Base-by-base conservation (phyloP, 2,329 filamentous ascomycete species). In the Microcyclospora pomicola region DNA sequence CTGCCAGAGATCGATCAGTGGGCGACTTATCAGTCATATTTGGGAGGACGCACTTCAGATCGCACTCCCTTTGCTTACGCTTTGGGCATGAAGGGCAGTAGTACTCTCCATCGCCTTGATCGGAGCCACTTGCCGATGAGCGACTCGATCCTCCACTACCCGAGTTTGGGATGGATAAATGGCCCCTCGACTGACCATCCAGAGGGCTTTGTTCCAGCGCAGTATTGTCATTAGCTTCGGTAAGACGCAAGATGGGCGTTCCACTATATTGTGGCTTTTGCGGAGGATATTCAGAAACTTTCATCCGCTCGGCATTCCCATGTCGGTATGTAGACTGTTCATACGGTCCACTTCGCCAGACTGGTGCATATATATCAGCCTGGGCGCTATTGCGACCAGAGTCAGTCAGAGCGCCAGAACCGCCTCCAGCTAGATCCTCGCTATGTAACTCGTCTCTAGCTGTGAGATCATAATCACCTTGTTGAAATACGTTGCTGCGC, bases 1-100 rank as follows among this genome's bases (percentile, higher is more conserved):
- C 82, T 88, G 41, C 19, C 9, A 15, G 5, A 11, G 10, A 15
- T 27, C 16, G 10, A 33, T 6, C 12, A 9, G 33, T 6, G 12
- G 31, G 14, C n/a, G 12, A 31, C 33, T 40, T 19, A 33, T 31
- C 32, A 29, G 14, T 38, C 27, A 35, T 27, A 24, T 4, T n/a
- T 24, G 19, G 19, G 10, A 33, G 39, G 34, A 34, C 48, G 40
- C 49, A 60, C 47, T 55, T 61, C 42, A 66, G 45, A 37, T 66
- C 64, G 45, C 63, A 67, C 15, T 55, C 49, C 13, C 62, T 49
- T 10, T 42, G 46, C 35, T 43, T 50, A 40, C 33, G 5, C 15
- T 51, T 54, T 10, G 13, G 12, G 38, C 51, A 53, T 7, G 37
- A 4, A 2, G 33, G 34, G 31, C 48, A 51, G 9, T 2, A 24